Evolutionary conservation across 2,329 filamentous ascomycete species (phyloP), one percentile per base, ranked within the genome.

Genomic region (Venturia pyrina): DNA sequence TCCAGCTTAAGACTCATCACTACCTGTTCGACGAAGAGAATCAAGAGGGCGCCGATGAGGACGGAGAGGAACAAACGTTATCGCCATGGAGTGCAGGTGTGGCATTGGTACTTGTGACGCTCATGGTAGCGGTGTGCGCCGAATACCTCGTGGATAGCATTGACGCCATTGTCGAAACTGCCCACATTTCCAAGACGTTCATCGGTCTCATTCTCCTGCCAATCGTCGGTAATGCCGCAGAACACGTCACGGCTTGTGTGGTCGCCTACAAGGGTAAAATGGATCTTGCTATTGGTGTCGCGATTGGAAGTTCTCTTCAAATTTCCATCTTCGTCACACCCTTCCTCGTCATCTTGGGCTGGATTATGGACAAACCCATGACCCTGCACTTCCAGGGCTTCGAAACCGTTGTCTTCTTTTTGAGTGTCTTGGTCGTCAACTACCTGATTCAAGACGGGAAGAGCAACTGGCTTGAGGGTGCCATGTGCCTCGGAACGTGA

Each of bases 401-500:
- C 76, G 91, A 96, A 82, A 96, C 91, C 0, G 89, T 95, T 28
- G 90, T 89, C 66, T 84, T 96, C 72, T 96, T 96, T 76, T 86
- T 93, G 63, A 89, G 87, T 63, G 87, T 91, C 8, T 87, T 96
- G 69, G 91, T 96, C 68, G 90, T 93, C 76, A 95, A 93, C 77
- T 96, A 95, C 74, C 78, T 96, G 67, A 91, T 96, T 62, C 80
- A 93, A 68, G 91, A 96, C 72, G 91, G 91, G 13, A 84, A 91
- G 74, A 91, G 88, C 74, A 96, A 96, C 73, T 96, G 95, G 71
- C 84, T 96, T 15, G 91, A 96, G 78, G 91, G 91, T 17, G 87
- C 87, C 65, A 82, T 82, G 80, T 82, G 80, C 69, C 70, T 82
- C 50, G 80, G 79, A 70, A 80, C 77, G 68, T 75, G 70, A 73